A percentile compares a stretch with the other conserved stretches of the same genome.
Conservation (phyloP, 2,329 filamentous ascomycete genomes). For the Aureobasidium pullulans region DNA sequence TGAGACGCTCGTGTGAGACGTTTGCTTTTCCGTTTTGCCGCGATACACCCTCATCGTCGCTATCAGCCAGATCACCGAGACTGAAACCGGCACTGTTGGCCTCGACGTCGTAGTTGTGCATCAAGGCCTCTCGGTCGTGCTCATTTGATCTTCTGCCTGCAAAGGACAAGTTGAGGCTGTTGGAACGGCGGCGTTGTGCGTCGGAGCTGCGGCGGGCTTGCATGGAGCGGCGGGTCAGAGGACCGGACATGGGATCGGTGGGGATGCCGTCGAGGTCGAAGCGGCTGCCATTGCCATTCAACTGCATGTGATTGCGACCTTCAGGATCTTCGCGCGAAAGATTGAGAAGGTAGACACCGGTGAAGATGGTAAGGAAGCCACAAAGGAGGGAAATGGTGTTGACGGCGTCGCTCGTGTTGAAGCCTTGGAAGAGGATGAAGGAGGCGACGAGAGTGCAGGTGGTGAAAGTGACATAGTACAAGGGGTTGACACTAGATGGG, state of each 20-base stretch:
- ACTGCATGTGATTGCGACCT: constrained; percentile 50
- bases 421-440: constrained; percentile 91
- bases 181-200: constrained; percentile 49
- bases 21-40: constrained; percentile 6
- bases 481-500: constrained; percentile 68
- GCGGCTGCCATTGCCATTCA: constrained; percentile 43
- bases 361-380: constrained; percentile 91
- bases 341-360: constrained; percentile 90
- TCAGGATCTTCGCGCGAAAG: constrained; percentile 89
- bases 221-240: constrained; percentile 90
- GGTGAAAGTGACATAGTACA: constrained; percentile 97
- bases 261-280: constrained; percentile 67
- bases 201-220: constrained; percentile 65
- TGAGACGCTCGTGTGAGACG: constrained; percentile 9
- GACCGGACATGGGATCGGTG: constrained; percentile 81
- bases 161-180: constrained; percentile 32
- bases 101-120: constrained; percentile 84
- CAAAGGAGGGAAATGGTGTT: constrained; percentile 89
- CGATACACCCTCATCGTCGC: constrained; percentile 2
- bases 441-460: constrained; percentile 90
- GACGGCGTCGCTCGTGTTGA: constrained; percentile 87
- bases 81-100: constrained; percentile 54
- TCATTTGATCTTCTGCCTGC: constrained; percentile 24
- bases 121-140: constrained; percentile 71
- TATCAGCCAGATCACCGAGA: constrained; percentile 66